Percentiles rank a stretch among this genome's conserved stretches.
Evolutionary conservation across 2,329 filamentous ascomycete species (phyloP).

Genomic region (Colletotrichum sp.): DNA sequence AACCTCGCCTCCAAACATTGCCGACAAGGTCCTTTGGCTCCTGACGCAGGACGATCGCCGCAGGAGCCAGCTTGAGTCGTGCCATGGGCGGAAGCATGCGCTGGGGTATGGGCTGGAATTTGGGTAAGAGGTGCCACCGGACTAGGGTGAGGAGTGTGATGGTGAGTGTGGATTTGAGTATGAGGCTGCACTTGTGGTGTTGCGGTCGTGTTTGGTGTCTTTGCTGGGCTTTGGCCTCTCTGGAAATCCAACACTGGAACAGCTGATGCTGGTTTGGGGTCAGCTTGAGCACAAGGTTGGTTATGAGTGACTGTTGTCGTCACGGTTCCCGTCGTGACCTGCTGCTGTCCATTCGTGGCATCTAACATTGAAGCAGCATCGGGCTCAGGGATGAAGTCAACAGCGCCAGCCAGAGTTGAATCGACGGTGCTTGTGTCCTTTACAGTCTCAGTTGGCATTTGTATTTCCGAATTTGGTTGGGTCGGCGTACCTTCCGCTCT

Average conservation of each 20-base stretch:
- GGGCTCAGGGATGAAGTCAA: background rate
- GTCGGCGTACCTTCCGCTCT: constrained; percentile 15
- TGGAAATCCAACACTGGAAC: background rate
- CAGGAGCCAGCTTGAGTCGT: background rate
- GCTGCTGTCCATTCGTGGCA: background rate
- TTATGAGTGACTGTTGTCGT: background rate
- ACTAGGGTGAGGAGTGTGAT: background rate
- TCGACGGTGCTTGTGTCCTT: background rate
- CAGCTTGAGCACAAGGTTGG: background rate
- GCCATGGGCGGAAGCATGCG: background rate
- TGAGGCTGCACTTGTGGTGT: background rate
- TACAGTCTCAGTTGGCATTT: constrained; percentile 13
- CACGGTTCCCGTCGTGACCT: background rate
- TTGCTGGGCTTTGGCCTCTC: background rate
- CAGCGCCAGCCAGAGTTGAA: background rate
- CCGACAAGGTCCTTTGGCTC: constrained; percentile 13
- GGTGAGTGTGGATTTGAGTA: background rate
- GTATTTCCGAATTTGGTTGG: background rate
- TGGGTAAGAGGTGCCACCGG: background rate
- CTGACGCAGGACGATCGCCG: background rate
- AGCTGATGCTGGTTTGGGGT: background rate
- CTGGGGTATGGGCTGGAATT: background rate
- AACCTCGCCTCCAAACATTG: constrained; percentile 18
- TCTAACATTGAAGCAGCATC: background rate
- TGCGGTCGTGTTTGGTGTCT: background rate